Evolutionary conservation across 2,329 filamentous ascomycete genomes (phyloP), one percentile per base, ranked within the genome.

Genomic region (Botrytis galanthina): DNA sequence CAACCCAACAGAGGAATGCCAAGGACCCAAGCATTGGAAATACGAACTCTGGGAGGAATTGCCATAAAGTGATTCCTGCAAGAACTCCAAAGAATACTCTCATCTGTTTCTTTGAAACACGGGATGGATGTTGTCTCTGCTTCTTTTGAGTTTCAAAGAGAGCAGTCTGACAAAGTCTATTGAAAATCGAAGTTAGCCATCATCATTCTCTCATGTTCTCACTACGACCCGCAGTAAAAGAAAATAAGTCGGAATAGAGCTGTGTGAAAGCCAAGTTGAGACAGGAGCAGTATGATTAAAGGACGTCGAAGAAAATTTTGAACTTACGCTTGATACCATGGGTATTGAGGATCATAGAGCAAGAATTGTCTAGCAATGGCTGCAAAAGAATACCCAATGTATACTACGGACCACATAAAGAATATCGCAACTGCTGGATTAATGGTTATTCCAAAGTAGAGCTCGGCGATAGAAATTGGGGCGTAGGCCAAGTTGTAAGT

Each of bases 1-100:
- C 88, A 3, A 91, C 87, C 88, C 88, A 90, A 81, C 89, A 91
- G 8, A 90, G 83, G 69, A 90, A 89, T 3, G 88, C 87, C 12
- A 90, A 82, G 0, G 88, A 90, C 12, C 85, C 87, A 1, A 89
- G 82, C 78, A 90, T 87, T 0, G 88, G 88, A 73, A 90, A 90
- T 1, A 86, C 84, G 70, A 85, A 90, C 78, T 90, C 88, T 0
- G 88, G 88, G 0, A 90, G 80, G 74, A 90, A 90, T 73, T 91
- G 88, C 88, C 89, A 91, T 0, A 89, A 75, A 0, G 85, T 87
- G 71, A 89, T 83, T 6, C 83, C 87, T 0, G 85, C 73, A 0
- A 90, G 81, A 0, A 85, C 83, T 16, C 83, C 79, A 80, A 89
- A 90, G 80, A 90, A 90, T 2, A 90, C 83, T 57, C 82, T 84